Base-by-base conservation (phyloP, 441 rosid genomes). In the Codiaeum variegatum region DNA sequence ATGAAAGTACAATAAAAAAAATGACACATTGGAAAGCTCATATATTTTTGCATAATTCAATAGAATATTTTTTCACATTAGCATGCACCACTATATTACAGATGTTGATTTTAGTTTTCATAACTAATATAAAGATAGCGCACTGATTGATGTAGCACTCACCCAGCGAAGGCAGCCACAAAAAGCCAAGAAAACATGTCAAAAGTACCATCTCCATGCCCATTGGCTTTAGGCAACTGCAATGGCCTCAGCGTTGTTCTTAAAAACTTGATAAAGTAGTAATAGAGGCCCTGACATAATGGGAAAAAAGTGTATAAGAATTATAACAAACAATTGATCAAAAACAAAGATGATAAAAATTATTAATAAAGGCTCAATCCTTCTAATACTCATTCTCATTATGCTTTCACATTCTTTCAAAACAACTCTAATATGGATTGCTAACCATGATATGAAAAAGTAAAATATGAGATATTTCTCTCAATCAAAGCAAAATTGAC, bases 91-190 rank as follows among this genome's bases (percentile, higher is more conserved):
- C n/a, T 58, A 6, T 23, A 51, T 32, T 28, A 26, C 69, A 63
- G 42, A 56, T 58, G 29, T 40, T 38, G 12, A 19, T 56, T 60
- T 54, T 67, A 29, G 49, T 66, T 21, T 31, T 59, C 52, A 34
- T 32, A 67, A 47, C 7, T 49, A 55, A 75, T 21, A 46, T 19
- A 29, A 31, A 67, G 23, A 67, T 40, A 67, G n/a, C n/a, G n/a
- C 66, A 54, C 0, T 44, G 32, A 28, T 19, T 23, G 62, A 47
- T 10, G 47, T 28, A 62, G 78, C 46, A 29, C 67, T 67, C 74
- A 87, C 93, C 93, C 90, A 29, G 91, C 90, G 62, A 87, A 70
- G 62, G 88, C 93, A 6, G 90, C 91, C 73, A 87, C 93, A 75
- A 83, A 54, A 75, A 89, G 90, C 93, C 93, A 89, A 67, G 93